Evolutionary conservation across 306 rosid genomes (phyloP), one percentile per base, ranked within the genome.

Genomic region (Inga oerstediana): DNA sequence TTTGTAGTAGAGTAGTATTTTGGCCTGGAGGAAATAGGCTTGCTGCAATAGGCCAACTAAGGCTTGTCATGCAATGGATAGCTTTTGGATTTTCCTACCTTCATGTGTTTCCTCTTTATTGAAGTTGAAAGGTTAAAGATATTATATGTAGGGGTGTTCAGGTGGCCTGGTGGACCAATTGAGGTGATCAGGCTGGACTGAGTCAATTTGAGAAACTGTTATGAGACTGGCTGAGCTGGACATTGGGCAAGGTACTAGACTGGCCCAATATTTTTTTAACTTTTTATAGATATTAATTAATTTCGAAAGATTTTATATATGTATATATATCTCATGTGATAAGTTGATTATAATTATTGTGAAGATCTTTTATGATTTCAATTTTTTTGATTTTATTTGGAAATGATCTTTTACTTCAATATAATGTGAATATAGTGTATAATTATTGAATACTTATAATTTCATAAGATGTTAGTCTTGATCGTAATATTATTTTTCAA

Each of bases 1-100:
- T 43, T 37, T 73, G 76, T 66, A 71, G 22, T 37, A 71, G 80
- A 75, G 35, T 59, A 75, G 70, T 52, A 14, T 67, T 72, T 62
- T 80, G 15, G 34, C 44, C 3, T 4, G 70, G 51, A 27, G 49
- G 71, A 62, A 27, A 22, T 24, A 62, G 51, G 51, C 39, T 62
- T 62, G 16, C 24, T 24, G 69, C 16, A 62, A 12, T 62, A 62
- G 19, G 69, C 37, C 2, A 61, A 61, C 67, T 11, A 27, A 27
- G 69, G 37, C 69, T 62, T 27, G 37, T 62, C 34, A 27, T 27
- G 37, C 69, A 27, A 30, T 62, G 37, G 24, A 62, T 62, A 62
- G 37, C 37, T 11, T 58, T 58, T 58, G 32, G 65, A 20, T 58
- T 62, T 62, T 5, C 39, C 69, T 62, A 11, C 17, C 49, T 46